Percentiles rank a stretch among this genome's conserved stretches.
These are phyloP conservation scores for Yamadazyma epiphylla DNA, from an alignment of 1,139 yeast species.

Conservation along the genomic window DNA sequence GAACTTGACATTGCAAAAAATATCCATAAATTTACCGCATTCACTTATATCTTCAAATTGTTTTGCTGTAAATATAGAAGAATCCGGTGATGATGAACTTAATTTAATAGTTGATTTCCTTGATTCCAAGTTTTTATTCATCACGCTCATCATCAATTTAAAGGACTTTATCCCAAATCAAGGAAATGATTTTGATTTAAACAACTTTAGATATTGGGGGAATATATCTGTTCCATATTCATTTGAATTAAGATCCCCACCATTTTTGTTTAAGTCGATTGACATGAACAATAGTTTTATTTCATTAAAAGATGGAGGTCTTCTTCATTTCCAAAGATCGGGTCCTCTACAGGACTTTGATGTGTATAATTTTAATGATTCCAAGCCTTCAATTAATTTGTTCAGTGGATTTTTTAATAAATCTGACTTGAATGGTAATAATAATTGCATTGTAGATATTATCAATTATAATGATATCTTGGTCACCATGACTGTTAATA, in stretches of 20 bases:
- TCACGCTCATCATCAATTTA: slow-evolving; percentile 27
- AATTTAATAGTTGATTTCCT: slow-evolving; percentile 22
- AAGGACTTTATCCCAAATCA: slow-evolving; percentile 25
- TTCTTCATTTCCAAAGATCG: slow-evolving; percentile 48
- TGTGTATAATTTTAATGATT: slow-evolving; percentile 52
- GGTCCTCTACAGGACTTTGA: slow-evolving; percentile 36
- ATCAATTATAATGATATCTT: slow-evolving; percentile 13
- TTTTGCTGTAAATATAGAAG: slow-evolving; percentile 15
- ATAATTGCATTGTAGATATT: slow-evolving; percentile 31
- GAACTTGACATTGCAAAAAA: slow-evolving; percentile 22
- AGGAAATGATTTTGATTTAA: slow-evolving; percentile 19
- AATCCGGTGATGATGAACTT: slow-evolving; percentile 10
- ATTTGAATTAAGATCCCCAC: slow-evolving; percentile 61
- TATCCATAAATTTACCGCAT: slow-evolving; percentile 32
- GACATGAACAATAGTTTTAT: slow-evolving; percentile 44
- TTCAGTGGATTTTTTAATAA: slow-evolving; percentile 20
- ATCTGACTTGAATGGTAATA: slow-evolving; percentile 10
- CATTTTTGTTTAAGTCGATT: slow-evolving; percentile 51
- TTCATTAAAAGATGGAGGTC: slow-evolving; percentile 62
- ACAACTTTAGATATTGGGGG: slow-evolving; percentile 50
- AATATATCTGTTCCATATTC: slow-evolving; percentile 67
- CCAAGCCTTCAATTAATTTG: slow-evolving; percentile 45
- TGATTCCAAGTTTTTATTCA: slow-evolving; percentile 28
- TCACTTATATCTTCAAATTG: slow-evolving; percentile 23
- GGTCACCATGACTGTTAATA: slow-evolving; percentile 41